Evolutionary conservation across 129 eudicot species (phyloP), one percentile per base, ranked within the genome.

Genomic region (Oenanthe sinensis): DNA sequence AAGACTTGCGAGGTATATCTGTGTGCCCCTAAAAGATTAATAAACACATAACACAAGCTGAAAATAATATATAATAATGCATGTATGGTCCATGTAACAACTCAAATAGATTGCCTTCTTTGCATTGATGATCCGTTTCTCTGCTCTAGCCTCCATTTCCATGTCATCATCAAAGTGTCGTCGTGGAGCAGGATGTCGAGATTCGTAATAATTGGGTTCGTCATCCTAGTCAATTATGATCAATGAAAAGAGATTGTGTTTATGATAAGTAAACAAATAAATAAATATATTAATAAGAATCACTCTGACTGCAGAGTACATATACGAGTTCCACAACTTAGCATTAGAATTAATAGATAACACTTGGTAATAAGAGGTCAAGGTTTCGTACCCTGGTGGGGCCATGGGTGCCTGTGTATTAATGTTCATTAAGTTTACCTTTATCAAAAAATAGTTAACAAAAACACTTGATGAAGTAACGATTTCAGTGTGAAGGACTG

Each of bases 71-170:
- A 33, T 33, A 33, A 33, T 33, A 74, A 52, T 33, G 42, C 71
- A 13, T 50, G 52, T 1, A 46, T 20, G 58, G 68, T 54, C 4
- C 10, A 16, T 46, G 9, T 63, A 26, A 33, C 24, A 49, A 62
- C 79, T 49, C 24, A 81, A 71, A 75, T 58, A 11, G 75, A 76
- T 65, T 88, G 82, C 99, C 95, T 92, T 96, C 88, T 96, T 96
- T 58, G 97, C 97, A 83, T 84, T 90, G 40, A 92, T 90, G 44
- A 96, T 96, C 65, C 97, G 97, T 82, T 87, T 96, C 82, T 92
- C 99, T 13, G 97, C 99, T 74, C 89, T 91, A 82, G 97, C 99
- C 90, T 96, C 99, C 90, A 84, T 85, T 84, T 96, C 99, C 62
- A 91, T 74, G 83, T 95, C 97, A 26, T 91, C 96, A 43, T 90